phyloP scores from a whole-genome alignment of 2,329 filamentous ascomycete genomes.

The Rasamsonia emersonii region DNA sequence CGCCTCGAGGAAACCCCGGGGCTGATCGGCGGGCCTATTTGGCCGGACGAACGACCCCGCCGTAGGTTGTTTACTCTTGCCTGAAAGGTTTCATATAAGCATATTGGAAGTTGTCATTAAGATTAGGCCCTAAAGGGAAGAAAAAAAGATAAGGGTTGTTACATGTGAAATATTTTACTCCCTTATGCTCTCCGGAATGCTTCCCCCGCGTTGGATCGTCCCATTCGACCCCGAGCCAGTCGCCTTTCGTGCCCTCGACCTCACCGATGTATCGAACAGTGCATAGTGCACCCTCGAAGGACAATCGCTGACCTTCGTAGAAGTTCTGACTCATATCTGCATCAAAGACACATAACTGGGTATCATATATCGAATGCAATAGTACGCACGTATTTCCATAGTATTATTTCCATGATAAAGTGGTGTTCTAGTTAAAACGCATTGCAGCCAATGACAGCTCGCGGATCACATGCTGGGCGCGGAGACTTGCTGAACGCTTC shows the following conservation, averaged over 20 bases:
- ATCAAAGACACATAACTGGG: slow-evolving; percentile 9
- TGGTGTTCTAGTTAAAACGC: too few species aligned
- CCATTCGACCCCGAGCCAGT: slow-evolving; percentile 96
- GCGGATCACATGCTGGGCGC: too few species aligned
- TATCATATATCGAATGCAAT: too few species aligned
- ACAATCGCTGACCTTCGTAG: slow-evolving; percentile 65
- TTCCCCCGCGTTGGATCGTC: slow-evolving; percentile 80
- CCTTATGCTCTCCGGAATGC: slow-evolving; percentile 77
- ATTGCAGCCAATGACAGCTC: too few species aligned
- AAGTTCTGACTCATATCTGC: slow-evolving; percentile 23
- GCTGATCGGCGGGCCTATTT: slow-evolving; percentile 57
- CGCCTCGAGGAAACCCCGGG: slow-evolving; percentile 69
- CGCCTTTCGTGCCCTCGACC: slow-evolving; percentile 65
- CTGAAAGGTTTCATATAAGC: slow-evolving; percentile 32
- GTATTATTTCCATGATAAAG: too few species aligned
- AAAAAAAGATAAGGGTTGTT: slow-evolving; percentile 15
- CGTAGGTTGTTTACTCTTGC: slow-evolving; percentile 54
- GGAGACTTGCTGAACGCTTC: too few species aligned
- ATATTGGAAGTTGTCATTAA: neutral
- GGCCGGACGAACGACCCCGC: slow-evolving; percentile 84
- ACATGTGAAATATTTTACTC: slow-evolving; percentile 77
- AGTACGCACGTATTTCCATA: too few species aligned
- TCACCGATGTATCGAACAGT: slow-evolving; percentile 76
- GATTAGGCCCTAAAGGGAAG: neutral
- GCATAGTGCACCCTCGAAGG: slow-evolving; percentile 67